A percentile compares a stretch with the other conserved stretches of the same genome.
Conservation (phyloP, 2,329 filamentous ascomycete genomes). For the Alternaria dauci region DNA sequence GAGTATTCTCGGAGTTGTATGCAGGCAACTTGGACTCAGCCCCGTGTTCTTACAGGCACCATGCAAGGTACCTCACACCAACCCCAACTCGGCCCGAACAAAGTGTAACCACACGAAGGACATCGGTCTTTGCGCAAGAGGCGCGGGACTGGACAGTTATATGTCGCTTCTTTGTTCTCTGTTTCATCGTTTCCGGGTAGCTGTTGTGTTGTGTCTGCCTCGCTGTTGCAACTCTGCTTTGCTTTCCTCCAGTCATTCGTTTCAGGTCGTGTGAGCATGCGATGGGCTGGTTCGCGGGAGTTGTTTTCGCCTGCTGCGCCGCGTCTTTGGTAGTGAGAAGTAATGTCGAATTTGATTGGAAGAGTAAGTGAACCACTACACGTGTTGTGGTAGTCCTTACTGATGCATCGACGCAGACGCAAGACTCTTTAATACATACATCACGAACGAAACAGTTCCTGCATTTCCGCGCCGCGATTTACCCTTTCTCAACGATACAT, state of each 20-base stretch:
- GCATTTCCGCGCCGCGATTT: conserved; percentile 15
- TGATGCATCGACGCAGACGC: neutral
- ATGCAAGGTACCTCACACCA: conserved; percentile 24
- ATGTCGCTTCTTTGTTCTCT: conserved; percentile 34
- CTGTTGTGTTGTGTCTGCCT: conserved; percentile 21
- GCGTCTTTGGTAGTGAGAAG: conserved; percentile 6
- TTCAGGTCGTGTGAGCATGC: conserved; percentile 42
- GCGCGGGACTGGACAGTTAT: conserved; percentile 32
- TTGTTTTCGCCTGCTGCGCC: conserved; percentile 27
- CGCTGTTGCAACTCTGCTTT: conserved; percentile 28
- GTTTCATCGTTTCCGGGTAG: conserved; percentile 32
- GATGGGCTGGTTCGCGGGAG: conserved; percentile 46
- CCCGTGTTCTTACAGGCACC: conserved; percentile 35
- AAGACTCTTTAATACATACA: conserved; percentile 1
- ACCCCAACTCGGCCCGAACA: conserved; percentile 34
- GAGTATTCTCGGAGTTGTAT: conserved; percentile 39
- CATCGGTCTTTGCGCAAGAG: conserved; percentile 35
- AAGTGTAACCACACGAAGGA: conserved; percentile 24
- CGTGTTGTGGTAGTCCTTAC: neutral
- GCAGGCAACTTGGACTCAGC: conserved; percentile 36
- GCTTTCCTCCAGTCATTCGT: conserved; percentile 31
- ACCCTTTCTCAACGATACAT: conserved; percentile 17
- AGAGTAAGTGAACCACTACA: conserved; percentile 1
- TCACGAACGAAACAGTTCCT: conserved; percentile 3
- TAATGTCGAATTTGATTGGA: conserved; percentile 1